Evolutionary conservation across 2,329 filamentous ascomycete genomes (phyloP).

Genomic region (Neofusicoccum parvum): DNA sequence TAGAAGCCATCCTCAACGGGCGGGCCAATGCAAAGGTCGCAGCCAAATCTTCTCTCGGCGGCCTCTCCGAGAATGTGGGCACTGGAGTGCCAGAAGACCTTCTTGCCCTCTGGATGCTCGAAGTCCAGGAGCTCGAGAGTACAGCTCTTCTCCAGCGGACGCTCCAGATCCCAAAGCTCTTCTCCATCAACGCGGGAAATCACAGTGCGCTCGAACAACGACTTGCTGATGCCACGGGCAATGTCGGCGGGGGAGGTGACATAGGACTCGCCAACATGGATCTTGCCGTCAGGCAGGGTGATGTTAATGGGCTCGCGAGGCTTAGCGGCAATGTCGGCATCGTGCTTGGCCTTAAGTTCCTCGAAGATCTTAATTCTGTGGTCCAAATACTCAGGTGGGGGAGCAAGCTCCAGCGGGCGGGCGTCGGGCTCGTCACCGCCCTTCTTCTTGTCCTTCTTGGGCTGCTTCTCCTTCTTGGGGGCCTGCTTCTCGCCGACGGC

Average conservation of each 20-base stretch:
- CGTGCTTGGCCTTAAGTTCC: conserved; percentile 79
- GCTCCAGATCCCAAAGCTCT: conserved; percentile 86
- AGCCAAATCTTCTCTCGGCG: conserved; percentile 85
- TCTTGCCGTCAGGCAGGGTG: conserved; percentile 71
- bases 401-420: conserved; percentile 50
- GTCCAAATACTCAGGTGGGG: conserved; percentile 74
- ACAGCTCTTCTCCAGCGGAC: conserved; percentile 86
- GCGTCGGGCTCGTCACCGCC: conserved; percentile 36
- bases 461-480: conserved; percentile 31
- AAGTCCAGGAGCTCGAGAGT: conserved; percentile 85
- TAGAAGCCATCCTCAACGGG: conserved; percentile 92
- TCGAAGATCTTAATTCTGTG: conserved; percentile 87
- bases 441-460: conserved; percentile 46
- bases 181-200: conserved; percentile 79
- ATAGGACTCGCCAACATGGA: conserved; percentile 78
- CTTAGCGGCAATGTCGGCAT: conserved; percentile 72
- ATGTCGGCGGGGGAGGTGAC: conserved; percentile 86
- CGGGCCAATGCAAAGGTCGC: conserved; percentile 89
- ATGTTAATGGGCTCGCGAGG: conserved; percentile 74
- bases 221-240: conserved; percentile 80
- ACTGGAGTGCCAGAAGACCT: conserved; percentile 97
- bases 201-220: conserved; percentile 80
- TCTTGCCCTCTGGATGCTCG: conserved; percentile 74
- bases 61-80: conserved; percentile 97
- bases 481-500: conserved; percentile 44